phyloP scores from a whole-genome alignment of 2,329 filamentous ascomycete species.

The Podosphaera fusca region DNA sequence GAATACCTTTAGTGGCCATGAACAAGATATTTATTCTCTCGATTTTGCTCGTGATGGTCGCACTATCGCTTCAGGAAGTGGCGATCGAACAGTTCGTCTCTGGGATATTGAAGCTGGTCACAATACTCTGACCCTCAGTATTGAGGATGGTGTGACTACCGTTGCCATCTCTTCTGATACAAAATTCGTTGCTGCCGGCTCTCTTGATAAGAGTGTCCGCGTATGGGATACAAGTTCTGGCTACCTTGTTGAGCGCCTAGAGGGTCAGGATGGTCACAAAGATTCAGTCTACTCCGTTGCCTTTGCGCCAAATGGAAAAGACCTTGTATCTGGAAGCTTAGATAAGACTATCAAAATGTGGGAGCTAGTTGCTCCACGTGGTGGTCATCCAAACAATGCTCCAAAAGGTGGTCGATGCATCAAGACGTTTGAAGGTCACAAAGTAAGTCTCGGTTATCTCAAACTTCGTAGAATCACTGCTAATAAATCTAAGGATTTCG shows the following conservation, averaged over 20 bases:
- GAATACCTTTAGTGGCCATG: slow-evolving; percentile 85
- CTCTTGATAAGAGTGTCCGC: slow-evolving; percentile 88
- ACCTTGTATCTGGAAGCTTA: slow-evolving; percentile 80
- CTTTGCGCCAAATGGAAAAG: slow-evolving; percentile 79
- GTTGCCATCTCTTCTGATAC: slow-evolving; percentile 93
- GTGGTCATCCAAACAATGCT: slow-evolving; percentile 38
- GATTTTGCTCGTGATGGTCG: slow-evolving; percentile 87
- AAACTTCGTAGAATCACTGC: background rate
- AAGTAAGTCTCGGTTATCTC: slow-evolving; percentile 30
- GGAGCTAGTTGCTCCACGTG: slow-evolving; percentile 58
- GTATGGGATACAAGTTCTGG: slow-evolving; percentile 86
- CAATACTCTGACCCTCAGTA: slow-evolving; percentile 65
- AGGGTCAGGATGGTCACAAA: slow-evolving; percentile 84
- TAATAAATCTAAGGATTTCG: slow-evolving; percentile 51
- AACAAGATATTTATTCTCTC: slow-evolving; percentile 93
- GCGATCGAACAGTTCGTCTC: slow-evolving; percentile 78
- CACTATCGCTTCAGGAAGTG: slow-evolving; percentile 85
- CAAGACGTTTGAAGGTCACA: slow-evolving; percentile 91
- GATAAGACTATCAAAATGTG: slow-evolving; percentile 99
- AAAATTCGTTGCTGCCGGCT: slow-evolving; percentile 81
- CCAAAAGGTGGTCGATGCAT: slow-evolving; percentile 80
- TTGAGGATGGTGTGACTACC: slow-evolving; percentile 92
- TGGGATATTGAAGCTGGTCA: slow-evolving; percentile 82
- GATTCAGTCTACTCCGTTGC: slow-evolving; percentile 93
- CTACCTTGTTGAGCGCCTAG: slow-evolving; percentile 71